Percentiles rank a stretch among this genome's conserved stretches.
These are phyloP conservation scores for Pseudomicrostroma phylloplanum DNA, from an alignment of 1,284 basidiomycete species.

Conservation along the genomic window DNA sequence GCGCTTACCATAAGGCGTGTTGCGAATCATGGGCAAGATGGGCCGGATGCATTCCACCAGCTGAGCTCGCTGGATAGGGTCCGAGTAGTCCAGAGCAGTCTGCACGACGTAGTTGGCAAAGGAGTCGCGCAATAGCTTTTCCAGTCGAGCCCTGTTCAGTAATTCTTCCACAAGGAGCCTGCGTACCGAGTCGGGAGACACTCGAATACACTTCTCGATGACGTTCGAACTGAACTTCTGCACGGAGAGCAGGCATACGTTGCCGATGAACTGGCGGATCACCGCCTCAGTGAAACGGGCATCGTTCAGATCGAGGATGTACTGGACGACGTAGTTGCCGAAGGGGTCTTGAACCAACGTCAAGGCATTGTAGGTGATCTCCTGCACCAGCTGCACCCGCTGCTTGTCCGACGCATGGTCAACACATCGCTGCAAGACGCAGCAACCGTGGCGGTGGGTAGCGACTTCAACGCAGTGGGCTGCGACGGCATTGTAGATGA, in stretches of 20 bases:
- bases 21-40: constrained; percentile 48
- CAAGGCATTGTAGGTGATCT: constrained; percentile 97
- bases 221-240: constrained; percentile 98
- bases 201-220: constrained; percentile 95
- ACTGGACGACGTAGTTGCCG: constrained; percentile 93
- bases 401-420: constrained; percentile 96
- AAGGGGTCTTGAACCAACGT: constrained; percentile 98
- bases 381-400: constrained; percentile 90
- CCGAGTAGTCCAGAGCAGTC: constrained; percentile 49
- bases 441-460: constrained; percentile 97
- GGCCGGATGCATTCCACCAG: constrained; percentile 49
- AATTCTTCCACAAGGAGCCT: constrained; percentile 94
- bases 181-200: constrained; percentile 86
- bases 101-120: constrained; percentile 51
- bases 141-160: constrained; percentile 84
- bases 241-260: constrained; percentile 93
- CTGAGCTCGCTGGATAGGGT: constrained; percentile 44
- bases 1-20: constrained; percentile 50
- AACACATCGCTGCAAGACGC: constrained; percentile 95
- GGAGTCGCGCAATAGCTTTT: constrained; percentile 80
- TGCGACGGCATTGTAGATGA: constrained; percentile 99
- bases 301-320: constrained; percentile 95
- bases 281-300: constrained; percentile 94
- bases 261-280: constrained; percentile 94
- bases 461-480: constrained; percentile 98